Percentiles rank a stretch among this genome's conserved stretches.
phyloP scores from a whole-genome alignment of 23 red algal species.

The Gracilaria vermiculophylla region DNA sequence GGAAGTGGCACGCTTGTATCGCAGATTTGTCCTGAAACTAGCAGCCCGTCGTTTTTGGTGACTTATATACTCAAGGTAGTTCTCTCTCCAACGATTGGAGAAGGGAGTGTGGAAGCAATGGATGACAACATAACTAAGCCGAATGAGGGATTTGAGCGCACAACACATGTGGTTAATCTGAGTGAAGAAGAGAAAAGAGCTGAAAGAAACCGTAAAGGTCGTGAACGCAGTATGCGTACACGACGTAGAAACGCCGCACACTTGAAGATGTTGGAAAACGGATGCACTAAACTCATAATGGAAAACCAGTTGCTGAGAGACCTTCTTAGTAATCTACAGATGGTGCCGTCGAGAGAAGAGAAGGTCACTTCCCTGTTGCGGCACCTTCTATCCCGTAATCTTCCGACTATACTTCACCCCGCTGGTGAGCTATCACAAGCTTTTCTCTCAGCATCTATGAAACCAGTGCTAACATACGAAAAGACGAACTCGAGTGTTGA shows the following conservation, averaged over 20 bases:
- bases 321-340: background rate
- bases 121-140: background rate
- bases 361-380: background rate
- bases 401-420: background rate
- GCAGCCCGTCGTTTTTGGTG: background rate
- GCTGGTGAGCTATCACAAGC: background rate
- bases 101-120: background rate
- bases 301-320: constrained; percentile 43
- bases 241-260: constrained; percentile 31
- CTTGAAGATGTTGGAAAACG: constrained; percentile 9
- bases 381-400: background rate
- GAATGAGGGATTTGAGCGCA: background rate
- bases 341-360: background rate
- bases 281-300: background rate
- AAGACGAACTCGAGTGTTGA: background rate
- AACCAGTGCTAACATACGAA: background rate
- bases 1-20: background rate
- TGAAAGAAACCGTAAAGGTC: constrained; percentile 39
- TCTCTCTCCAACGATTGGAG: background rate
- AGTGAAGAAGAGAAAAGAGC: constrained; percentile 30
- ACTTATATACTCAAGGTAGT: background rate
- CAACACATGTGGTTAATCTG: background rate
- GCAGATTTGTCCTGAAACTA: background rate
- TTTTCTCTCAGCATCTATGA: background rate
- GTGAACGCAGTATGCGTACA: constrained; percentile 56